Conservation (phyloP, 2,329 filamentous ascomycete species). For the Pyrenophora teres region DNA sequence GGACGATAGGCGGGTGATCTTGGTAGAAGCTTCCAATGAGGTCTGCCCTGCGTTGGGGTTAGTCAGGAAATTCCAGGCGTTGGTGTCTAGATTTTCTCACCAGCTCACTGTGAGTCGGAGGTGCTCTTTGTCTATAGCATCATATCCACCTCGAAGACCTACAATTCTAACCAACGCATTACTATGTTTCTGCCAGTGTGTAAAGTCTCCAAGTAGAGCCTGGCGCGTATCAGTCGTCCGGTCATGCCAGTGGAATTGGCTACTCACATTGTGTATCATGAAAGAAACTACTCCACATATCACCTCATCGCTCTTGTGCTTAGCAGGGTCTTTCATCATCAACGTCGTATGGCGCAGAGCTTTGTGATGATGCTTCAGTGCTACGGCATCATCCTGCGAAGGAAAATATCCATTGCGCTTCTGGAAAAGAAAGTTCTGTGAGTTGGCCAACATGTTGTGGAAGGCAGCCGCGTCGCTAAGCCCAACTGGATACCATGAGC, state of each 20-base stretch:
- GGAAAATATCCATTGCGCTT: conserved; percentile 25
- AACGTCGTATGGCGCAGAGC: conserved; percentile 25
- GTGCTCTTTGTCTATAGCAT: conserved; percentile 26
- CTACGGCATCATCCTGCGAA: conserved; percentile 26
- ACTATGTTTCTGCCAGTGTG: conserved; percentile 31
- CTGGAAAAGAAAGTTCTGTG: conserved; percentile 33
- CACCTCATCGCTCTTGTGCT: conserved; percentile 29
- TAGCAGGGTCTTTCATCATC: conserved; percentile 26
- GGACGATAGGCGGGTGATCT: conserved; percentile 33
- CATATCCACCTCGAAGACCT: conserved; percentile 29
- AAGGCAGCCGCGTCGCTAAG: conserved; percentile 29
- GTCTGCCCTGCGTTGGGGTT: conserved; percentile 28
- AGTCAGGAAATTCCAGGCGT: neutral
- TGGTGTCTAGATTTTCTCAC: conserved; percentile 13
- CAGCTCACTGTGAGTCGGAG: conserved; percentile 39
- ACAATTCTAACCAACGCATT: conserved; percentile 30
- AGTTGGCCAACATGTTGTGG: conserved; percentile 34
- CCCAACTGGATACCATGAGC: conserved; percentile 35
- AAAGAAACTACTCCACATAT: conserved; percentile 29
- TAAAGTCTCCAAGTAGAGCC: conserved; percentile 28
- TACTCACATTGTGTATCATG: conserved; percentile 36
- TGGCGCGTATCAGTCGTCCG: conserved; percentile 8
- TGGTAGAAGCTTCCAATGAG: conserved; percentile 35
- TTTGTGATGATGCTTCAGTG: conserved; percentile 29
- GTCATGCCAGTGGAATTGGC: too few species aligned